These are phyloP conservation scores for Acacia acuminata DNA, from an alignment of 306 rosid species.

Conservation along the genomic window DNA sequence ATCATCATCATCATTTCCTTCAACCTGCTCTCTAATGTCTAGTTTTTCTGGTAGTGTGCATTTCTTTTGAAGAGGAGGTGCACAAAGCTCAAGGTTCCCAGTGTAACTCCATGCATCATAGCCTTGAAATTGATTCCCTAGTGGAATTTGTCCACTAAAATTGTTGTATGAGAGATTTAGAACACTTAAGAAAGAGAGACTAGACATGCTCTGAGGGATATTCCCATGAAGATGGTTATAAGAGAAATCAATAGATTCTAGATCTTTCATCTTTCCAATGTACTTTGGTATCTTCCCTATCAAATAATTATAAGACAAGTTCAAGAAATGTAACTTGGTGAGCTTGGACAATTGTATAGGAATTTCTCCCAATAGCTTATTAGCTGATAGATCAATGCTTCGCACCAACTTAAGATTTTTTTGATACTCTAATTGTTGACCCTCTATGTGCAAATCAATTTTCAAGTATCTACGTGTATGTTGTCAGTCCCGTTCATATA, in stretches of 20 bases:
- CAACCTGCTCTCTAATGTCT: background rate
- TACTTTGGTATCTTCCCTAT: background rate
- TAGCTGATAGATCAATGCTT: no score
- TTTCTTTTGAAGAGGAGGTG: background rate
- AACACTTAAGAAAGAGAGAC: background rate
- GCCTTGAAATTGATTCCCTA: background rate
- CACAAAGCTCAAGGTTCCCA: background rate
- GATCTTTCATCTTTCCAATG: background rate
- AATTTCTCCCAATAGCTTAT: background rate
- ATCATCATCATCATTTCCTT: background rate
- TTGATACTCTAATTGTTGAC: no score
- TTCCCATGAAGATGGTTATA: background rate
- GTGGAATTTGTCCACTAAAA: background rate
- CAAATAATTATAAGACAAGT: background rate
- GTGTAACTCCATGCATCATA: background rate
- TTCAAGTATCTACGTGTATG: no score
- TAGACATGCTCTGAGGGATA: background rate
- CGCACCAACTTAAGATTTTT: no score
- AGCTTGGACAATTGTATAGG: background rate
- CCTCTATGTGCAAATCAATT: no score
- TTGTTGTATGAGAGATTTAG: background rate
- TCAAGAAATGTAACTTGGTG: background rate
- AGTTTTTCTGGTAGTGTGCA: background rate
- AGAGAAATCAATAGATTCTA: background rate
- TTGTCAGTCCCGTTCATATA: no score